Percentiles rank a stretch among this genome's conserved stretches.
phyloP scores from a whole-genome alignment of 1,284 basidiomycete species.

The Peniophora sp. region DNA sequence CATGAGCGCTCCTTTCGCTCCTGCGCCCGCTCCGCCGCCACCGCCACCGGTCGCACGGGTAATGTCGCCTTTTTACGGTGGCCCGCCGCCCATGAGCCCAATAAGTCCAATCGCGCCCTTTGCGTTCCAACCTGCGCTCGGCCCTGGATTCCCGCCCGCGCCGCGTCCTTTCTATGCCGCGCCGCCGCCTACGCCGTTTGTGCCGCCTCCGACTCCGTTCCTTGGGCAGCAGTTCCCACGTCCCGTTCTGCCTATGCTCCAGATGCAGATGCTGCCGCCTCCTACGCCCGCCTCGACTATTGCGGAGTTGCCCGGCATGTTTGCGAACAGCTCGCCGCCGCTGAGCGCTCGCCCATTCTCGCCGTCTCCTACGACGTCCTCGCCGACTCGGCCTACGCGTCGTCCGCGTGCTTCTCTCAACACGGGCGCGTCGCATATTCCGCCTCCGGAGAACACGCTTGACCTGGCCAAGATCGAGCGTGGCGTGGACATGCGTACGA shows the following conservation, averaged over 20 bases:
- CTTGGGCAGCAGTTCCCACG: neutral
- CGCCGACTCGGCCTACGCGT: neutral
- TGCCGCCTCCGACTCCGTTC: neutral
- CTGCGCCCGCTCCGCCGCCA: neutral
- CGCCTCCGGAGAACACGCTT: slow-evolving; percentile 42
- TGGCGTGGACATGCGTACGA: slow-evolving; percentile 74
- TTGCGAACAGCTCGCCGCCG: neutral
- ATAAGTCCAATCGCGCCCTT: neutral
- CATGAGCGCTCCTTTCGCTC: too few relatives aligned
- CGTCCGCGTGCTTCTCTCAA: neutral
- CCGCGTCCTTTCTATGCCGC: slow-evolving; percentile 2
- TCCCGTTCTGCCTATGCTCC: neutral
- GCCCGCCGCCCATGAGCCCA: neutral
- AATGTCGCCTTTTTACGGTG: neutral
- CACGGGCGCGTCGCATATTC: neutral
- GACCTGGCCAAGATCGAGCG: slow-evolving; percentile 64
- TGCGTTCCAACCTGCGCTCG: neutral
- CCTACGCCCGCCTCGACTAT: neutral
- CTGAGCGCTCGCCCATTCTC: neutral
- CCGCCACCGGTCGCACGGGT: neutral
- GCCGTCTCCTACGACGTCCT: neutral
- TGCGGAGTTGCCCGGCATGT: neutral
- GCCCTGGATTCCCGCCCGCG: slow-evolving; percentile 9
- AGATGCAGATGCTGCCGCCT: neutral
- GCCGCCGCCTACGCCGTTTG: neutral